Evolutionary conservation across 23 red algal species (phyloP).

Genomic region (Gracilaria caudata): DNA sequence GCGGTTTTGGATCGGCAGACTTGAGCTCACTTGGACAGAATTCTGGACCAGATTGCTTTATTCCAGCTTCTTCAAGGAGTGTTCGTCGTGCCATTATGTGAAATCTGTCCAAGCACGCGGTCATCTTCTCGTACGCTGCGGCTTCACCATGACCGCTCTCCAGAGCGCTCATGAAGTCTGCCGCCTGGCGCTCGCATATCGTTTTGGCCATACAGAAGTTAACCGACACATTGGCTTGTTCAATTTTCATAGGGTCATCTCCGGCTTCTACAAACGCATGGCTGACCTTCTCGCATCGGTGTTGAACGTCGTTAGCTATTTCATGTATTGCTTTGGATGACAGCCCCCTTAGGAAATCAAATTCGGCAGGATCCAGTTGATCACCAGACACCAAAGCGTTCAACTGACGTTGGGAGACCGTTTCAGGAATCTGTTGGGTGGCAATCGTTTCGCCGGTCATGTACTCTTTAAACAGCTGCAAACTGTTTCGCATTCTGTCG

Average conservation of each 20-base stretch:
- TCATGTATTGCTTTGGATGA: slow-evolving; percentile 38
- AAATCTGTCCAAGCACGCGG: slow-evolving; percentile 74
- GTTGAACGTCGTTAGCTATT: slow-evolving; percentile 61
- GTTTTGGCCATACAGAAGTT: slow-evolving; percentile 78
- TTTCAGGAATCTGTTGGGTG: not conserved
- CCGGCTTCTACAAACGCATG: slow-evolving; percentile 37
- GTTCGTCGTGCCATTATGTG: slow-evolving; percentile 84
- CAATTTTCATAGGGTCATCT: slow-evolving; percentile 49
- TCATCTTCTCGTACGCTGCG: slow-evolving; percentile 67
- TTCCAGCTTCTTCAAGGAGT: slow-evolving; percentile 50
- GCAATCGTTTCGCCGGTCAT: not conserved
- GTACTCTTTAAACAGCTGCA: not conserved
- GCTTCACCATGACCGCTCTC: slow-evolving; percentile 36
- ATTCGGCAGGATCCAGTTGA: slow-evolving; percentile 55
- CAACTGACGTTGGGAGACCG: not conserved
- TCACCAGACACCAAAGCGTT: slow-evolving; percentile 44
- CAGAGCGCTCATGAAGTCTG: slow-evolving; percentile 63
- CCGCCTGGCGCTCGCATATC: slow-evolving; percentile 66
- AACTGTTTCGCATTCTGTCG: slow-evolving; percentile 51
- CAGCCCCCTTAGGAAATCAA: slow-evolving; percentile 62
- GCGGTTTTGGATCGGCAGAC: not conserved
- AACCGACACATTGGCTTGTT: slow-evolving; percentile 64
- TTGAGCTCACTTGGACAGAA: slow-evolving; percentile 20
- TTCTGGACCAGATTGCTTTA: slow-evolving; percentile 61
- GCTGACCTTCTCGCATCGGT: slow-evolving; percentile 52